A percentile compares a stretch with the other conserved stretches of the same genome.
Evolutionary conservation across 1,139 yeast species (phyloP).

Genomic region (Nakaseomyces kungkrabaensis): DNA sequence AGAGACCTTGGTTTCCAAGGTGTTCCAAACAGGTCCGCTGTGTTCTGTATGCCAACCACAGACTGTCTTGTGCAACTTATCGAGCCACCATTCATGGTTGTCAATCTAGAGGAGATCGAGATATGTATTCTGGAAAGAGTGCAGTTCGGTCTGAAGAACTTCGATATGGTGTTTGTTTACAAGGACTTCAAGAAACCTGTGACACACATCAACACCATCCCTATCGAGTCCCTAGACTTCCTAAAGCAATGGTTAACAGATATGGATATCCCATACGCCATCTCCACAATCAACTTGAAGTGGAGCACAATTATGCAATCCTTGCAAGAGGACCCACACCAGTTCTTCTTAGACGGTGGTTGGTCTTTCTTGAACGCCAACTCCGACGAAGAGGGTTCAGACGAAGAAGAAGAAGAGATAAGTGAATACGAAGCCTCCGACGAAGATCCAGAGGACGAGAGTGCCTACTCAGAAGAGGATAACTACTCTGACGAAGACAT

Average conservation of each 20-base stretch:
- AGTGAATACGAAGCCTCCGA: conserved; percentile 36
- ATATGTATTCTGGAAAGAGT: conserved; percentile 94
- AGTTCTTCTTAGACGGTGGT: conserved; percentile 89
- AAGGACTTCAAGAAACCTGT: conserved; percentile 84
- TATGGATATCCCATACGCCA: conserved; percentile 89
- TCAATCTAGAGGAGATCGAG: conserved; percentile 86
- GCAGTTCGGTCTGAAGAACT: conserved; percentile 92
- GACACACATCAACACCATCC: conserved; percentile 87
- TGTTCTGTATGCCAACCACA: conserved; percentile 92
- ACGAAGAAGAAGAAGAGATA: conserved; percentile 41
- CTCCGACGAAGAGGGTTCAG: conserved; percentile 54
- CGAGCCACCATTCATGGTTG: conserved; percentile 91
- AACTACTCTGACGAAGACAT: conserved; percentile 37
- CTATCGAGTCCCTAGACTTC: conserved; percentile 84
- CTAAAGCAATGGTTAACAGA: conserved; percentile 94
- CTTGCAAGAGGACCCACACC: conserved; percentile 83
- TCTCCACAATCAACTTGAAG: conserved; percentile 90
- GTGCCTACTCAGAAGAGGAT: conserved; percentile 46
- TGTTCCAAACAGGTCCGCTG: conserved; percentile 93
- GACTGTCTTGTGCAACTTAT: conserved; percentile 90
- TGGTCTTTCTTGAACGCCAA: conserved; percentile 84
- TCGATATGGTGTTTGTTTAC: conserved; percentile 89
- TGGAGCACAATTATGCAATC: conserved; percentile 97
- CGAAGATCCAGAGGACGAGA: conserved; percentile 69
- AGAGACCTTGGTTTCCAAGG: conserved; percentile 96